Evolutionary conservation across 2,329 filamentous ascomycete genomes (phyloP).

Genomic region (Gliomastix tumulicola): DNA sequence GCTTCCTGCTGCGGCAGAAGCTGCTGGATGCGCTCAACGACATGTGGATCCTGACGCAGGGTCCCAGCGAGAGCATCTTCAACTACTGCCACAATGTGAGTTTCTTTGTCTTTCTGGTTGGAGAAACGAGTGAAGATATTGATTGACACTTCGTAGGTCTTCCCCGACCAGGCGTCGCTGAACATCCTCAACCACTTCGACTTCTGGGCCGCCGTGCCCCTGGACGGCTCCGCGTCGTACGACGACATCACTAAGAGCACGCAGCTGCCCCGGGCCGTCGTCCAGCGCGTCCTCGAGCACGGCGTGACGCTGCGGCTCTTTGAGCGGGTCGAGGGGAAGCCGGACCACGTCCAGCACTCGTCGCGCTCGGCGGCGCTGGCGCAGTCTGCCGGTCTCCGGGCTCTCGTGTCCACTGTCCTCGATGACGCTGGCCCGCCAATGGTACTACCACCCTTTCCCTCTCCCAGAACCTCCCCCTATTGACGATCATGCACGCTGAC

Average conservation of each 20-base stretch:
- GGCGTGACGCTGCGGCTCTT: conserved; percentile 30
- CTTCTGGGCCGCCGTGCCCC: conserved; percentile 43
- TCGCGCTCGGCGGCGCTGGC: conserved; percentile 29
- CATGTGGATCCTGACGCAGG: conserved; percentile 36
- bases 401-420: conserved; percentile 26
- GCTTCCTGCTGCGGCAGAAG: conserved; percentile 33
- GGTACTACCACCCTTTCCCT: too few species aligned
- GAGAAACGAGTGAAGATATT: not conserved
- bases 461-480: too few species aligned
- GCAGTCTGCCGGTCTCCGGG: conserved; percentile 20
- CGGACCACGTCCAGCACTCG: conserved; percentile 23
- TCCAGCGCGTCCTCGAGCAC: conserved; percentile 27
- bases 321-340: conserved; percentile 12
- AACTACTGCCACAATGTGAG: conserved; percentile 32
- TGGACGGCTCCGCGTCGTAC: conserved; percentile 35
- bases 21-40: conserved; percentile 38
- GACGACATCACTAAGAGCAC: conserved; percentile 27
- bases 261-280: conserved; percentile 28
- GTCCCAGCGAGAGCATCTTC: conserved; percentile 42
- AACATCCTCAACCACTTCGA: conserved; percentile 44
- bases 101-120: not conserved
- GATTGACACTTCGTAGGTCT: conserved; percentile 17
- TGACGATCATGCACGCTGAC: too few species aligned
- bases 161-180: conserved; percentile 34
- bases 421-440: conserved; percentile 28